Evolutionary conservation across 345 rosid genomes (phyloP), one percentile per base, ranked within the genome.

Genomic region (Hibiscus mutabilis): DNA sequence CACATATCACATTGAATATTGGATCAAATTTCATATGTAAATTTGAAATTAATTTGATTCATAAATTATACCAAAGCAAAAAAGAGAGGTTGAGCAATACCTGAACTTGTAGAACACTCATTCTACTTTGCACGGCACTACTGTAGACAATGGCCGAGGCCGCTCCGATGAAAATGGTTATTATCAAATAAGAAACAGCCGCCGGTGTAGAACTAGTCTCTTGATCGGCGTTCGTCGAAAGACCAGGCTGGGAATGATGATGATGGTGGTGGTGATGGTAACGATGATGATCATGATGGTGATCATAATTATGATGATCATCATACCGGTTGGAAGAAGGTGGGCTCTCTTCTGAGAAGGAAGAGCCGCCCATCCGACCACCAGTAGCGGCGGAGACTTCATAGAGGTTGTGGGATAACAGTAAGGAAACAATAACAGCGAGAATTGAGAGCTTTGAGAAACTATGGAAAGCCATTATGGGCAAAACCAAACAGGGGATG

Each of bases 291-390:
- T 44, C 3, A 25, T 46, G 14, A 46, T 66, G 10, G 24, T 66
- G 19, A 44, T 13, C 21, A 14, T 24, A 1, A 1, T 7, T 9
- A 42, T 62, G 27, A 21, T 22, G n/a, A 5, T 65, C 6, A 22
- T 65, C 13, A 6, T 66, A 8, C 35, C 37, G 12, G 52, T 25
- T 0, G 1, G 68, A 42, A 35, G 66, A 62, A 2, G 53, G 53
- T 21, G 68, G 46, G 2, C 12, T 64, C 31, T 42, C 68, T 13
- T 29, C 22, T 9, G 68, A 66, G 57, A 47, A 46, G 27, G 70
- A 66, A 47, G 70, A 66, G 19, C 70, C 70, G 15, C 70, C 70
- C 70, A 66, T 66, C 40, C 70, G 57, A 22, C 70, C 70, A 9
- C 56, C 70, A 5, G 40, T 24, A 47, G 70, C 70, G 0, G 70